Conservation (phyloP, 495 filamentous ascomycete species). For the Lichenothelia convexa region DNA sequence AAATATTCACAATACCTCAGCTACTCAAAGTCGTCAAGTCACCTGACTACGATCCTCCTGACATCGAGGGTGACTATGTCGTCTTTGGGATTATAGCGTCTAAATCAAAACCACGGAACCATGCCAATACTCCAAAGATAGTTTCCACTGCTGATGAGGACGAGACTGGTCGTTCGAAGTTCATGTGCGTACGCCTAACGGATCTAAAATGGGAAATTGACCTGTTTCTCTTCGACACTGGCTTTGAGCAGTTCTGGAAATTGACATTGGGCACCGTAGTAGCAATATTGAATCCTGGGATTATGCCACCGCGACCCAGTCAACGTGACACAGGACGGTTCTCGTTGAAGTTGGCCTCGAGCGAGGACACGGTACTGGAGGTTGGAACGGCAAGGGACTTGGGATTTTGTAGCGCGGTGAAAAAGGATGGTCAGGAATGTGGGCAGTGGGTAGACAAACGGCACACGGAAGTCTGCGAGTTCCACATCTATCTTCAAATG, state of each 20-base stretch:
- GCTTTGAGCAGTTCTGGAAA: constrained; percentile 83
- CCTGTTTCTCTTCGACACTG: constrained; percentile 78
- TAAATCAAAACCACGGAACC: constrained; percentile 62
- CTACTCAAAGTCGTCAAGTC: constrained; percentile 64
- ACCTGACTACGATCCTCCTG: constrained; percentile 70
- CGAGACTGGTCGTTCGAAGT: constrained; percentile 35
- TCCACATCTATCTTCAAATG: constrained; percentile 65
- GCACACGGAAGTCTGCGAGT: constrained; percentile 84
- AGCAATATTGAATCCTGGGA: constrained; percentile 80
- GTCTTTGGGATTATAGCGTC: constrained; percentile 72
- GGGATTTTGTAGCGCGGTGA: constrained; percentile 68
- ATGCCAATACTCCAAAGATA: constrained; percentile 34
- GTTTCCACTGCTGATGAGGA: constrained; percentile 32
- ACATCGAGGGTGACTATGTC: constrained; percentile 70
- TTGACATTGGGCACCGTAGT: constrained; percentile 69
- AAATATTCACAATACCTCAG: constrained; percentile 59
- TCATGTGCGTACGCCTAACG: constrained; percentile 77
- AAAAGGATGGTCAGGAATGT: constrained; percentile 69
- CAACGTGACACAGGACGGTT: constrained; percentile 64
- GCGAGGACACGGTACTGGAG: constrained; percentile 77
- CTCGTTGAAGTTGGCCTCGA: constrained; percentile 61
- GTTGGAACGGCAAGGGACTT: constrained; percentile 73
- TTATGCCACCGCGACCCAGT: constrained; percentile 65
- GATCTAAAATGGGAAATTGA: constrained; percentile 86
- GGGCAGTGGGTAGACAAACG: constrained; percentile 69